phyloP scores from a whole-genome alignment of 495 filamentous ascomycete species.

The Penicillium malachiteum region DNA sequence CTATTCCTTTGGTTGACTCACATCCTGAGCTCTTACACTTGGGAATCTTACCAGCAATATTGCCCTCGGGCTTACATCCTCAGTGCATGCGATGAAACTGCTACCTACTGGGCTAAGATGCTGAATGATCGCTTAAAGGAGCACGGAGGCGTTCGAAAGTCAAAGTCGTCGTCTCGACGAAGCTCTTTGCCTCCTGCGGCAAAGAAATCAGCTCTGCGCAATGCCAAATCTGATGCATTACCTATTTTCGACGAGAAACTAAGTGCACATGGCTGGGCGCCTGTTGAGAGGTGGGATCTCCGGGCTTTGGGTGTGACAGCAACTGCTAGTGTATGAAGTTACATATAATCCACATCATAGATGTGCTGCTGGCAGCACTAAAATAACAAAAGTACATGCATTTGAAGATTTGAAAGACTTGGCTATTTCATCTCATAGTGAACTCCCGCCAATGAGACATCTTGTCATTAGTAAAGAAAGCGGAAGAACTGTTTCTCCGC shows the following conservation, averaged over 20 bases:
- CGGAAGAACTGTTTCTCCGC: conserved; percentile 19
- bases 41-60: conserved; percentile 26
- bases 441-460: conserved; percentile 14
- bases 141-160: background rate
- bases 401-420: too few species aligned
- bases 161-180: background rate
- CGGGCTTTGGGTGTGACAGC: conserved; percentile 35
- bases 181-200: background rate
- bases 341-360: background rate
- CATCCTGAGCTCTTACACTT: conserved; percentile 34
- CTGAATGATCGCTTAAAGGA: conserved; percentile 22
- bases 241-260: conserved; percentile 20
- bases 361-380: conserved; percentile 22
- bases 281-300: conserved; percentile 33
- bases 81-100: conserved; percentile 30
- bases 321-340: conserved; percentile 5
- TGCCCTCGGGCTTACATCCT: conserved; percentile 37
- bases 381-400: background rate
- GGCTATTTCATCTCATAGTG: background rate
- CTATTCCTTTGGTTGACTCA: conserved; percentile 44
- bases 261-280: conserved; percentile 34
- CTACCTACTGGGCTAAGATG: conserved; percentile 33
- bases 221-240: background rate
- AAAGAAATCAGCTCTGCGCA: background rate
- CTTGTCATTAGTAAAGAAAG: conserved; percentile 11